Evolutionary conservation across 208 protist genomes (phyloP), one percentile per base, ranked within the genome.

Genomic region (Trypanosoma avium): DNA sequence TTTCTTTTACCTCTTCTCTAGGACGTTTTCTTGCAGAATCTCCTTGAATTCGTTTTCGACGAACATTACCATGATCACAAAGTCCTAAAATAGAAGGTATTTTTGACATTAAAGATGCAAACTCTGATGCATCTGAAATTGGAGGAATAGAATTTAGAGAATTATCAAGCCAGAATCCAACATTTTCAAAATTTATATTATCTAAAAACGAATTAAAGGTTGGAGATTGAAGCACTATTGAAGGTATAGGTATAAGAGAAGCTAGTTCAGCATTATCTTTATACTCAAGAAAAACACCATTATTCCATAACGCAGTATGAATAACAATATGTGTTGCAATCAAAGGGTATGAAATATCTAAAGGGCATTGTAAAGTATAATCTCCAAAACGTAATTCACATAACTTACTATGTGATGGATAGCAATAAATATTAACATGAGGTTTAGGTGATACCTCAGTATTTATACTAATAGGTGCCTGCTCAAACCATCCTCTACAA

Each of bases 401-500:
- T 8, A 67, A 61, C 27, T 88, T 67, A 56, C 87, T 49, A 32
- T 90, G 60, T 4, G 75, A 71, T 27, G 88, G 88, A 63, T 79
- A 67, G 30, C 80, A 87, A 52, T 83, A 89, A 42, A 82, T 71
- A 42, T 52, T 38, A 21, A 92, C 82, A 35, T 75, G 68, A 21
- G 72, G 71, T 45, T 77, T 79, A 29, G 82, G 73, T 50, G 75
- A n/a, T 29, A 70, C 26, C 10, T 45, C 46, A 27, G 73, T 45
- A 22, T 67, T 73, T 21, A 50, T 63, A 42, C 72, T 52, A 15
- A 86, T 52, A 33, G 76, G 78, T 27, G 82, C 80, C 24, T 85
- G 73, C 22, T 83, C 77, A 71, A 85, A 94, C 88, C 88, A 94
- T 30, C 88, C 88, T n/a, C 88, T 79, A 66, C 82, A 89, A 35